Conservation (phyloP, 352 stramenopile species). For the Phytopythium boreale region DNA sequence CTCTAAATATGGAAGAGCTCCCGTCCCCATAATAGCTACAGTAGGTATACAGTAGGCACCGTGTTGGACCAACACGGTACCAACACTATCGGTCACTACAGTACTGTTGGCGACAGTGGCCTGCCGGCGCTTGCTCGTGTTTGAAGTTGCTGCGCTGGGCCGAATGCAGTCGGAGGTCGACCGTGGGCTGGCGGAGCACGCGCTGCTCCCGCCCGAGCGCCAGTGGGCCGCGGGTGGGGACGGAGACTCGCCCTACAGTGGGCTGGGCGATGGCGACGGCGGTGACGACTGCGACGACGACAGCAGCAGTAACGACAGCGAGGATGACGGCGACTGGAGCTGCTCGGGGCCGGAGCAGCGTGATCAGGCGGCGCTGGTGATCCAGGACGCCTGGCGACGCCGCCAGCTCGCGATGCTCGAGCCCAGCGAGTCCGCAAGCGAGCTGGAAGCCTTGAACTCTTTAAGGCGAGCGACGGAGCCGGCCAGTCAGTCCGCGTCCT, state of each 20-base stretch:
- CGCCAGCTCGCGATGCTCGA: not conserved
- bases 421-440: not conserved
- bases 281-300: not conserved
- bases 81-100: no score
- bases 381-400: slow-evolving; percentile 12
- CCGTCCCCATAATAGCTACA: not conserved
- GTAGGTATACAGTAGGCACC: no score
- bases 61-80: no score
- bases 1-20: not conserved
- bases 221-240: no score
- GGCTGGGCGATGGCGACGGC: not conserved
- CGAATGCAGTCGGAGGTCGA: not conserved
- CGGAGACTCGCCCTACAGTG: no score
- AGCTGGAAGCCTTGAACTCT: not conserved
- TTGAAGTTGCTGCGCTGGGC: not conserved
- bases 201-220: no score
- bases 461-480: not conserved
- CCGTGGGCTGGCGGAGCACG: no score
- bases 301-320: not conserved
- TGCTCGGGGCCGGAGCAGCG: not conserved
- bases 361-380: slow-evolving; percentile 10
- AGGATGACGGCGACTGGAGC: not conserved
- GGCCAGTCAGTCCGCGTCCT: slow-evolving; percentile 1
- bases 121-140: not conserved
- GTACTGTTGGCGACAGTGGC: not conserved